Evolutionary conservation across 345 rosid genomes (phyloP).

Genomic region (Salix udensis): DNA sequence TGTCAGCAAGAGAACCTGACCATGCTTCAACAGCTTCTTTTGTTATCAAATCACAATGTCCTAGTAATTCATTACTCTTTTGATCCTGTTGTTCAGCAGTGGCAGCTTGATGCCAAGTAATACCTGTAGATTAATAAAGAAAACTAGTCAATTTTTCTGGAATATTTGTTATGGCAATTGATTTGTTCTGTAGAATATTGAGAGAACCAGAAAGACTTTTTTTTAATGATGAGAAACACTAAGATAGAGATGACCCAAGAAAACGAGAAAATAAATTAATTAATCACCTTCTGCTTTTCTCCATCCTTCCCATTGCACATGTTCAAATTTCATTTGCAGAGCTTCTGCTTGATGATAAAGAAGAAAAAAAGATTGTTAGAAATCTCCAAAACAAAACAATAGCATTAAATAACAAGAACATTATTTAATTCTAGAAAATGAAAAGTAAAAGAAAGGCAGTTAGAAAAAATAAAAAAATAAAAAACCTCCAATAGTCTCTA

Average conservation of each 20-base stretch:
- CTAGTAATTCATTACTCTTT: slow-evolving; percentile 34
- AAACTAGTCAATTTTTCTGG: not conserved
- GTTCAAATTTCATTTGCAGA: slow-evolving; percentile 60
- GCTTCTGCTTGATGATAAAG: slow-evolving; percentile 51
- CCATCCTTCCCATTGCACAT: slow-evolving; percentile 43
- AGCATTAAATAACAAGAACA: not conserved
- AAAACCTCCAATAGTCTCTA: slow-evolving; percentile 76
- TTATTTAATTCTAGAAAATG: not conserved
- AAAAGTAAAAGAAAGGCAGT: not conserved
- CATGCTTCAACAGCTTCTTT: slow-evolving; percentile 39
- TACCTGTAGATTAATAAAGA: slow-evolving; percentile 38
- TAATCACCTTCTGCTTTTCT: slow-evolving; percentile 54
- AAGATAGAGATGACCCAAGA: slow-evolving; percentile 7
- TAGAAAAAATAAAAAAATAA: not conserved
- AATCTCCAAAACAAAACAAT: not conserved
- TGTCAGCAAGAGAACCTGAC: slow-evolving; percentile 31
- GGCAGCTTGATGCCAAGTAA: slow-evolving; percentile 37
- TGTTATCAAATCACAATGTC: slow-evolving; percentile 30
- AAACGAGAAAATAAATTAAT: not conserved
- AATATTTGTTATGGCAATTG: not conserved
- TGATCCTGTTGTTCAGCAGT: slow-evolving; percentile 31
- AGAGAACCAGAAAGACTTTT: not conserved
- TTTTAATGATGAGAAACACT: not conserved
- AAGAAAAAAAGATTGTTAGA: not conserved
- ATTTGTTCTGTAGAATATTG: not conserved